Percentiles rank a stretch among this genome's conserved stretches.
Conservation (phyloP, 768 basidiomycete species). For the Boletus sp. region DNA sequence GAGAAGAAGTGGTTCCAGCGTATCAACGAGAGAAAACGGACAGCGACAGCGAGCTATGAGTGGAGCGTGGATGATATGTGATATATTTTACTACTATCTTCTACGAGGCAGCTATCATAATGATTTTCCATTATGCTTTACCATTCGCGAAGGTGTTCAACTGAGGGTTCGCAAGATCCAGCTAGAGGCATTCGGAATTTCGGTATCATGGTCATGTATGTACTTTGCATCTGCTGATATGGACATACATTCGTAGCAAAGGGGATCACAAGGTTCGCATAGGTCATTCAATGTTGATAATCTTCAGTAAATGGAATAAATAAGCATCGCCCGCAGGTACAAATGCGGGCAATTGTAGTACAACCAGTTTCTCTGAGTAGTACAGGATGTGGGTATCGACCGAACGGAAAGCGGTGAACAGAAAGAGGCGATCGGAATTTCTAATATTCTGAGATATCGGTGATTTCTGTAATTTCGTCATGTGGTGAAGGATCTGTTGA, state of each 20-base stretch:
- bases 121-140: not conserved
- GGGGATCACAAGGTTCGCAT: not conserved
- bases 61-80: conserved; percentile 97
- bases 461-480: conserved; percentile 24
- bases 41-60: conserved; percentile 67
- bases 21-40: conserved; percentile 71
- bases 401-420: conserved; percentile 5
- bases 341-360: conserved; percentile 14
- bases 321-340: conserved; percentile 15
- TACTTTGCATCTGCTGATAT: not conserved
- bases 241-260: conserved; percentile 1
- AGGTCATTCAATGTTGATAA: conserved; percentile 5
- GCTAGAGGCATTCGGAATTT: not conserved
- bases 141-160: not conserved
- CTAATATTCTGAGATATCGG: conserved; percentile 34
- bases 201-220: not conserved
- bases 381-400: conserved; percentile 8
- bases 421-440: conserved; percentile 2
- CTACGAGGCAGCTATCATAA: not conserved
- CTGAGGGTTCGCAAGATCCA: not conserved
- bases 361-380: conserved; percentile 10
- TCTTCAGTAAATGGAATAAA: conserved; percentile 19
- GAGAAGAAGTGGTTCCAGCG: conserved; percentile 91
- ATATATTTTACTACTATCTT: conserved; percentile 2
- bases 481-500: conserved; percentile 23